Percentiles rank a stretch among this genome's conserved stretches.
These are phyloP conservation scores for Lyophyllum decastes DNA, from an alignment of 768 basidiomycete genomes.

Conservation along the genomic window DNA sequence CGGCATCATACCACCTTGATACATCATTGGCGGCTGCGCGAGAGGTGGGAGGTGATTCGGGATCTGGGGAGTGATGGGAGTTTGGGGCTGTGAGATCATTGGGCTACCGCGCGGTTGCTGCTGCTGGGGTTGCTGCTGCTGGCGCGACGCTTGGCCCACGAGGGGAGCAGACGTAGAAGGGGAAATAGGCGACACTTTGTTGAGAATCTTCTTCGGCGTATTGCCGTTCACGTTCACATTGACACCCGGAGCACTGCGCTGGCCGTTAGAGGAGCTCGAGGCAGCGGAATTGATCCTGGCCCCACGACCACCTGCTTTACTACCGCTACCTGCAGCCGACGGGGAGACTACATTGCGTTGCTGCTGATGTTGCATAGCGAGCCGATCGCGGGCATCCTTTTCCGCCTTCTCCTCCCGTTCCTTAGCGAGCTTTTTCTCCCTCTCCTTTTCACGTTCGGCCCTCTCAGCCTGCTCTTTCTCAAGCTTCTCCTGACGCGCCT, in stretches of 20 bases:
- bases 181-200: conserved; percentile 41
- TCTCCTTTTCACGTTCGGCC: conserved; percentile 33
- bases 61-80: conserved; percentile 51
- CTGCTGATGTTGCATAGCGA: conserved; percentile 42
- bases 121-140: conserved; percentile 32
- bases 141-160: conserved; percentile 31
- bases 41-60: conserved; percentile 44
- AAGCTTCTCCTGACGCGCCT: conserved; percentile 30
- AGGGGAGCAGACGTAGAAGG: conserved; percentile 26
- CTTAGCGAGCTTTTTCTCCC: conserved; percentile 30
- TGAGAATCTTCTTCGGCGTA: conserved; percentile 62
- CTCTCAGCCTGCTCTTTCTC: conserved; percentile 44
- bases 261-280: conserved; percentile 39
- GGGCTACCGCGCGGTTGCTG: conserved; percentile 36
- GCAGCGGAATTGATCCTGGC: conserved; percentile 44
- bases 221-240: conserved; percentile 45
- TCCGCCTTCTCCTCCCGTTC: conserved; percentile 31
- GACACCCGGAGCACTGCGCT: conserved; percentile 28
- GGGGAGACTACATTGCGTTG: conserved; percentile 48
- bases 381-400: conserved; percentile 29
- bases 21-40: conserved; percentile 46
- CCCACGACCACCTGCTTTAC: conserved; percentile 44
- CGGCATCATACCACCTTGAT: conserved; percentile 41
- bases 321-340: conserved; percentile 19
- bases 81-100: conserved; percentile 44